phyloP scores from a whole-genome alignment of 169 alveolate species.

The Eimeria necatrix region DNA sequence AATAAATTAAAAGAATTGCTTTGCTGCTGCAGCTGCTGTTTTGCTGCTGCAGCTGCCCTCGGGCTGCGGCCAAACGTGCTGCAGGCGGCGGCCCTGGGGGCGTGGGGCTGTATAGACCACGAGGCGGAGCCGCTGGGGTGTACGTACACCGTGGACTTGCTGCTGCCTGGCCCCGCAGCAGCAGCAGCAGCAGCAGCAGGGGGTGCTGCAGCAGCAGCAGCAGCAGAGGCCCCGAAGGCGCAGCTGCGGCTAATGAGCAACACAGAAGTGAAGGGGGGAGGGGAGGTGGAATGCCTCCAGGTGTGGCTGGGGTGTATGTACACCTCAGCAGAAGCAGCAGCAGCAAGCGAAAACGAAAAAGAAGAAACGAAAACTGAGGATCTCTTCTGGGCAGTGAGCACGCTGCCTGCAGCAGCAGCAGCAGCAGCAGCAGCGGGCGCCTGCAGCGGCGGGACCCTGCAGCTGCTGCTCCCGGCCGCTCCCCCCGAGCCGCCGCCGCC shows the following conservation, averaged over 20 bases:
- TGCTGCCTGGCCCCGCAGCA: neutral
- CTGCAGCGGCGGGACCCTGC: neutral
- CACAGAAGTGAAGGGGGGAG: neutral
- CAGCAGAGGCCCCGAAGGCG: neutral
- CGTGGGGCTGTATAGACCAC: slow-evolving; percentile 13
- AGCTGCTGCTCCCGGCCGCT: neutral
- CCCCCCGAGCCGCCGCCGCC: neutral
- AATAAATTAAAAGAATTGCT: neutral
- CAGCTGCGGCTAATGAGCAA: neutral
- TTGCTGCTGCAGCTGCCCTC: neutral
- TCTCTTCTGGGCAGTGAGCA: slow-evolving; percentile 1
- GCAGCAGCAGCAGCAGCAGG: neutral
- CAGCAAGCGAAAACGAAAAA: neutral
- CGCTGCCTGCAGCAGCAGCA: neutral
- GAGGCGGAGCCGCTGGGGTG: neutral
- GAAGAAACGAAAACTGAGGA: neutral
- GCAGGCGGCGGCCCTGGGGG: neutral
- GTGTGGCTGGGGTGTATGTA: slow-evolving; percentile 7
- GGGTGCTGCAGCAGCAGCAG: too few species aligned
- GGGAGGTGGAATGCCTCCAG: neutral
- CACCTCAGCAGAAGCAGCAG: neutral
- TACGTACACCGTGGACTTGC: neutral
- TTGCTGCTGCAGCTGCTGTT: neutral
- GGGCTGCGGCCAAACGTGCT: neutral
- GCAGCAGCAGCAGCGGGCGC: neutral